Evolutionary conservation across 192 early-diverging fungal genomes (phyloP).

Genomic region (Entomortierella beljakovae): DNA sequence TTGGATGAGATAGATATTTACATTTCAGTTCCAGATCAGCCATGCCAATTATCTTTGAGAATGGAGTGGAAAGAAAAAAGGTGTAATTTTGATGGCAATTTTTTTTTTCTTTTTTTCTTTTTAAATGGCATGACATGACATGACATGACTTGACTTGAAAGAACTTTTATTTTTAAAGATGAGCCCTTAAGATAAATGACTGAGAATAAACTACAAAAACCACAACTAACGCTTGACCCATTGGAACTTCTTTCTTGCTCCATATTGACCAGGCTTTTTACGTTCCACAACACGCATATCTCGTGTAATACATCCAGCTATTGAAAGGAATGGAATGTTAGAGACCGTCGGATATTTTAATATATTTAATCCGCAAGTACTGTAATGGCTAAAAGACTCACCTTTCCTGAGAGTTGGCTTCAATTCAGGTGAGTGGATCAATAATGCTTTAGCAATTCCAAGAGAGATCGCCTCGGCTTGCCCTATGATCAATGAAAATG

Average conservation of each 20-base stretch:
- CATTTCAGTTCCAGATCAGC: constrained; percentile 42
- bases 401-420: constrained; percentile 68
- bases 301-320: constrained; percentile 67
- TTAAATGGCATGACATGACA: too few species aligned
- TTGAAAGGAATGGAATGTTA: constrained; percentile 5
- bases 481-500: constrained; percentile 49
- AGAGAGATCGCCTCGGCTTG: constrained; percentile 90
- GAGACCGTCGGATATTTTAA: background rate
- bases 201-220: background rate
- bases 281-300: constrained; percentile 89
- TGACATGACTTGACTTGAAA: too few species aligned
- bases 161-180: too few species aligned
- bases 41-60: constrained; percentile 2
- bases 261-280: constrained; percentile 96
- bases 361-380: background rate
- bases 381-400: constrained; percentile 5
- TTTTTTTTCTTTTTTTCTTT: too few species aligned
- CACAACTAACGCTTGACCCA: constrained; percentile 56
- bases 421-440: constrained; percentile 70
- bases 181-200: background rate
- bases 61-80: background rate
- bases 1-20: background rate
- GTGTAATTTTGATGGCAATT: background rate
- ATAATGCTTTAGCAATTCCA: constrained; percentile 79
- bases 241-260: constrained; percentile 81